A percentile compares a stretch with the other conserved stretches of the same genome.
Conservation (phyloP, 768 basidiomycete species). For the Leccinellum albellum region DNA sequence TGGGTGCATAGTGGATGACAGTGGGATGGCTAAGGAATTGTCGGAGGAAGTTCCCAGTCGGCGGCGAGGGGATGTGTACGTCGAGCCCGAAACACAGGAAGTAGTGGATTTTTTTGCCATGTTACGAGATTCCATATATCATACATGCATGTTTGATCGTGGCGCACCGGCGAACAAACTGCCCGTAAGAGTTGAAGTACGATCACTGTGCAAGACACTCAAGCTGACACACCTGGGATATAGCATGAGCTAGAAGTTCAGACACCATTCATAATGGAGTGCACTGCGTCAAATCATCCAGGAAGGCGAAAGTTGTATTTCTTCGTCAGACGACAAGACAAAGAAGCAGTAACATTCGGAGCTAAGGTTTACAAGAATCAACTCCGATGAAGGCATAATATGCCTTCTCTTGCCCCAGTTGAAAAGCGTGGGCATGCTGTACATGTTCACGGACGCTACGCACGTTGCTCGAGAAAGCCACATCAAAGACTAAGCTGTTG, state of each 20-base stretch:
- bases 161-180: neutral
- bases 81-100: too few relatives aligned
- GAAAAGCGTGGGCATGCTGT: slow-evolving; percentile 9
- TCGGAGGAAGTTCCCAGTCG: neutral
- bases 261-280: neutral
- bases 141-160: neutral
- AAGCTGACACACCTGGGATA: neutral
- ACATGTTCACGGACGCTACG: slow-evolving; percentile 14
- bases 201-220: neutral
- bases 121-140: neutral
- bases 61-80: neutral
- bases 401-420: slow-evolving; percentile 11
- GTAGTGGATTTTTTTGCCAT: neutral
- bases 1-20: neutral
- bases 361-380: slow-evolving; percentile 2
- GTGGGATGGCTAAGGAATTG: neutral
- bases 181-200: neutral
- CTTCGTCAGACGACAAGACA: slow-evolving; percentile 3
- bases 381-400: slow-evolving; percentile 6
- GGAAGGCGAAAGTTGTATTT: neutral
- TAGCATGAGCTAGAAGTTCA: neutral
- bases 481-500: slow-evolving; percentile 1
- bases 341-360: slow-evolving; percentile 1
- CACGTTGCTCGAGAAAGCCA: neutral
- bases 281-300: neutral